Percentiles rank a stretch among this genome's conserved stretches.
Conservation (phyloP, 106 monocot species). For the Dendrobium chrysotoxum region DNA sequence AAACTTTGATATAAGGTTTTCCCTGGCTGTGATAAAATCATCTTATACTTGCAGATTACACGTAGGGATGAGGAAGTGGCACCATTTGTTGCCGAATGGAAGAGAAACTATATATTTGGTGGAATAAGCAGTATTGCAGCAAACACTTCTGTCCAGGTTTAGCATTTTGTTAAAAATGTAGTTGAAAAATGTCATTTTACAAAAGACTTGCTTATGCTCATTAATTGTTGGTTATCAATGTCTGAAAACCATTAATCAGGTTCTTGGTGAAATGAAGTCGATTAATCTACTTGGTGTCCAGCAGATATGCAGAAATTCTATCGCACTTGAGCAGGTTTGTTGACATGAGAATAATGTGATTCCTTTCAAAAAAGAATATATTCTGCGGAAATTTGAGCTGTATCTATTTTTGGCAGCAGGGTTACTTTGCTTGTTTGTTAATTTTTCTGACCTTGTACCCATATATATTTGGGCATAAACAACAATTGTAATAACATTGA, state of each 20-base stretch:
- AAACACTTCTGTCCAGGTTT: constrained; percentile 82
- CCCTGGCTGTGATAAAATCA: not conserved
- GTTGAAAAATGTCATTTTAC: constrained; percentile 2
- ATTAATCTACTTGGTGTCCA: constrained; percentile 93
- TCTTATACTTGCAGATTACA: constrained; percentile 47
- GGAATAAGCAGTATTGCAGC: constrained; percentile 89
- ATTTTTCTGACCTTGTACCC: not conserved
- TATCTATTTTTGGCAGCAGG: not conserved
- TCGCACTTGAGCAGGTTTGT: constrained; percentile 91
- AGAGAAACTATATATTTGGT: constrained; percentile 95
- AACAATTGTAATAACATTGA: no score
- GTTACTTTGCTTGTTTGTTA: no score
- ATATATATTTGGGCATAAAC: no score
- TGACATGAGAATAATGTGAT: not conserved
- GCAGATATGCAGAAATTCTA: constrained; percentile 98
- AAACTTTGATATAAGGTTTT: not conserved
- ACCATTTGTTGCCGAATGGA: constrained; percentile 74
- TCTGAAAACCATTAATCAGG: constrained; percentile 30
- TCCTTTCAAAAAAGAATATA: not conserved
- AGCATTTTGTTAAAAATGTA: not conserved
- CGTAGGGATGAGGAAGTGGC: constrained; percentile 93
- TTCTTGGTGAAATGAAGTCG: constrained; percentile 86
- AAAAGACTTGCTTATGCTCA: constrained; percentile 4
- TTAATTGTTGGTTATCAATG: not conserved
- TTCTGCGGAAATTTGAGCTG: not conserved